These are phyloP conservation scores for Turritis glabra DNA, from an alignment of 345 rosid genomes.

Conservation along the genomic window DNA sequence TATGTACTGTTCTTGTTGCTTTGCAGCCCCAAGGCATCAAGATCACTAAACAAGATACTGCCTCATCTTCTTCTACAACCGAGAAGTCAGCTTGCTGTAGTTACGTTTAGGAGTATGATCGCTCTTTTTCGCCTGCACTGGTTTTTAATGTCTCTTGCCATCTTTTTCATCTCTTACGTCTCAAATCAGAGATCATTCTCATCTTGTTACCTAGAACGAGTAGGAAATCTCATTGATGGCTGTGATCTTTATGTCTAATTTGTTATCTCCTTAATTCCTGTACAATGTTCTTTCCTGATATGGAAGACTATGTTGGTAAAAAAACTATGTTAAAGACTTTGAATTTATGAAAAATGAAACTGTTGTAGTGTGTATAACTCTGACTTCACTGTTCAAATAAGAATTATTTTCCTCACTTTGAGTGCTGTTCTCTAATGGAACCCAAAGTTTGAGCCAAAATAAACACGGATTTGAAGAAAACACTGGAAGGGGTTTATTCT, in stretches of 20 bases:
- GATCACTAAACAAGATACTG: slow-evolving; percentile 59
- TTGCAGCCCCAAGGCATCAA: slow-evolving; percentile 65
- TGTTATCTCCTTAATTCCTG: slow-evolving; percentile 16
- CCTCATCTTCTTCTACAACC: slow-evolving; percentile 48
- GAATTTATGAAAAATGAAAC: slow-evolving; percentile 25
- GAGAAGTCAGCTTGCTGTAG: slow-evolving; percentile 70
- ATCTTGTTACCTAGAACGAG: slow-evolving; percentile 34
- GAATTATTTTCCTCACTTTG: not conserved
- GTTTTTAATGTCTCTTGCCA: slow-evolving; percentile 15
- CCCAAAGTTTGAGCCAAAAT: not conserved
- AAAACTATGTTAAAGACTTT: slow-evolving; percentile 30
- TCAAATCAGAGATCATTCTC: slow-evolving; percentile 37
- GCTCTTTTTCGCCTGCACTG: slow-evolving; percentile 27
- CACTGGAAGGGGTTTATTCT: slow-evolving; percentile 5
- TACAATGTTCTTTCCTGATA: slow-evolving; percentile 34
- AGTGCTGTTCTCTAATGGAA: not conserved
- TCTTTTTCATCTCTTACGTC: slow-evolving; percentile 36
- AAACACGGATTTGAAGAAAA: not conserved
- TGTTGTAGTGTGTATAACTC: slow-evolving; percentile 31
- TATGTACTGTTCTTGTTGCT: not conserved
- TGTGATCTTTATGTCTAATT: slow-evolving; percentile 40
- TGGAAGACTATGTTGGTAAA: slow-evolving; percentile 29
- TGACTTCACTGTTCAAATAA: not conserved
- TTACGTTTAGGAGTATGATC: slow-evolving; percentile 39
- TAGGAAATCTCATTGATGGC: slow-evolving; percentile 40